phyloP scores from a whole-genome alignment of 129 eudicot species.

The Flaveria brownii region DNA sequence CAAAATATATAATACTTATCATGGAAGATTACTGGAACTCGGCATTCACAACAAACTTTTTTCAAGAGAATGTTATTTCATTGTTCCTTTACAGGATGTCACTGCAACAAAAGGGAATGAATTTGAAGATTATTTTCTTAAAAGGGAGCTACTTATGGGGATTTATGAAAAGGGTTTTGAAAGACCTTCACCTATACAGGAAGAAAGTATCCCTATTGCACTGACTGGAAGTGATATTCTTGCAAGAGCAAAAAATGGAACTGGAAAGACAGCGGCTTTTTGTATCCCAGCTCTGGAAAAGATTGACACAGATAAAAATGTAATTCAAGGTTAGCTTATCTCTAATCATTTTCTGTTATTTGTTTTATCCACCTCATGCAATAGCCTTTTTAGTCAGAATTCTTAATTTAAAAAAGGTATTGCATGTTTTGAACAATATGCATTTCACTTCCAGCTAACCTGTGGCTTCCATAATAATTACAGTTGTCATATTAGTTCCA shows the following conservation, averaged over 20 bases:
- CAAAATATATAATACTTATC: background rate
- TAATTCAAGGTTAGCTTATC: constrained; percentile 48
- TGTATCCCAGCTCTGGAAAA: constrained; percentile 73
- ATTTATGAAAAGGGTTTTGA: constrained; percentile 40
- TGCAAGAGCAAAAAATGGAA: constrained; percentile 38
- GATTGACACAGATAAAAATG: constrained; percentile 52
- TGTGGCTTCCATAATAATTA: constrained; percentile 17
- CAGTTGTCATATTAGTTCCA: constrained; percentile 63
- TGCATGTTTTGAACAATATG: background rate
- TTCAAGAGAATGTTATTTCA: background rate
- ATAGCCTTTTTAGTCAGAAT: background rate
- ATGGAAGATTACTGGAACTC: background rate
- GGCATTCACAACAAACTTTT: background rate
- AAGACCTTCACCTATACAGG: constrained; percentile 87
- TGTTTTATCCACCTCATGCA: background rate
- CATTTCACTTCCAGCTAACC: constrained; percentile 5
- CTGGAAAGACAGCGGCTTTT: constrained; percentile 90
- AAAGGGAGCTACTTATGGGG: constrained; percentile 74
- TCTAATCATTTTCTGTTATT: background rate
- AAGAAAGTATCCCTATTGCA: constrained; percentile 91
- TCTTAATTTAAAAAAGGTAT: no score
- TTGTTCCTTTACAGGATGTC: constrained; percentile 50
- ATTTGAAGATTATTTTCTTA: constrained; percentile 69
- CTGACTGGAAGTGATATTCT: constrained; percentile 83
- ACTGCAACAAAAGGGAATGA: constrained; percentile 80